phyloP scores from a whole-genome alignment of 306 rosid species.

The Lathyrus oleraceus region DNA sequence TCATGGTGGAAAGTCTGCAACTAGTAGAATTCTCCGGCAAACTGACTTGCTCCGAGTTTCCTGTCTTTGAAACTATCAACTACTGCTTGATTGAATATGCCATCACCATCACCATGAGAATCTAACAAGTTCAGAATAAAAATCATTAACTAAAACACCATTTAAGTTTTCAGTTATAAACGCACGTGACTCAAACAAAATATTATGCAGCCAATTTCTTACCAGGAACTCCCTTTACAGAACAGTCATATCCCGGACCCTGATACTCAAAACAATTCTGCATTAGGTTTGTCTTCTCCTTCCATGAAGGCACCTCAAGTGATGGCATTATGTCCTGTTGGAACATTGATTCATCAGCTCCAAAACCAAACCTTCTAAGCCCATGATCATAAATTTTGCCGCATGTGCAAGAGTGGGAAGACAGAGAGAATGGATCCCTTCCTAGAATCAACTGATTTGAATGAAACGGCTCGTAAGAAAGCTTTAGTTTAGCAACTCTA shows the following conservation, averaged over 20 bases:
- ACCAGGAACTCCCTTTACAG: constrained; percentile 33
- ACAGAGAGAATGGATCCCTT: constrained; percentile 29
- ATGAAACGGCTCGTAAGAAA: constrained; percentile 24
- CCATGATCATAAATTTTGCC: constrained; percentile 22
- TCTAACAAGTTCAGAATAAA: constrained; percentile 28
- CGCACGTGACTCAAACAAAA: not conserved
- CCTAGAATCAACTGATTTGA: constrained; percentile 29
- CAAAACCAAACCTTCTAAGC: constrained; percentile 32
- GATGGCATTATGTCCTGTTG: constrained; percentile 28
- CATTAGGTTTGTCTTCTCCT: constrained; percentile 34
- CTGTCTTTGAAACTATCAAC: constrained; percentile 13
- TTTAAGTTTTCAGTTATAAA: constrained; percentile 13
- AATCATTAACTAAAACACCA: constrained; percentile 19
- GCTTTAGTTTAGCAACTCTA: constrained; percentile 7
- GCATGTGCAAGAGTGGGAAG: constrained; percentile 17
- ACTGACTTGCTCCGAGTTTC: constrained; percentile 28
- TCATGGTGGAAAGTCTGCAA: constrained; percentile 10
- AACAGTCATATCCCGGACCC: constrained; percentile 12
- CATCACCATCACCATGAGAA: constrained; percentile 26
- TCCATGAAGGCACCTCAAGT: constrained; percentile 35
- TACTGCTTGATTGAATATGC: constrained; percentile 18
- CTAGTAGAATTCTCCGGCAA: constrained; percentile 22
- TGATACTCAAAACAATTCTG: constrained; percentile 33
- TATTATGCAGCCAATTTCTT: constrained; percentile 15
- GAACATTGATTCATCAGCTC: constrained; percentile 26